Evolutionary conservation across 1,139 yeast genomes (phyloP).

Genomic region (Candida albicans): DNA sequence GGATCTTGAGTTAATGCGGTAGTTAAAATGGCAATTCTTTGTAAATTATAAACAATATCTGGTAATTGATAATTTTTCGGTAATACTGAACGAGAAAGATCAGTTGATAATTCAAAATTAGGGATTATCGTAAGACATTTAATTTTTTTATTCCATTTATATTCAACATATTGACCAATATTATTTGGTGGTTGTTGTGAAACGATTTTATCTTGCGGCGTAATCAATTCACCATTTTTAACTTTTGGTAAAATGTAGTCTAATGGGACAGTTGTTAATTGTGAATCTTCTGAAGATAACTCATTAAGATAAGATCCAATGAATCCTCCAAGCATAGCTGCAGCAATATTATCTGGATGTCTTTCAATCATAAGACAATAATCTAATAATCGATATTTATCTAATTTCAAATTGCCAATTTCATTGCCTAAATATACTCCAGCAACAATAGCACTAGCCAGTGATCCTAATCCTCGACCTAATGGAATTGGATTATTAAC

Average conservation of each 20-base stretch:
- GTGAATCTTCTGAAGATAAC: constrained; percentile 65
- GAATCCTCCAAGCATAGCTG: constrained; percentile 99
- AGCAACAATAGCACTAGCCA: constrained; percentile 98
- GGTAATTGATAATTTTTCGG: constrained; percentile 77
- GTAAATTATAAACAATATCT: constrained; percentile 85
- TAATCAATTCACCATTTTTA: constrained; percentile 35
- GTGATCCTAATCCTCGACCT: constrained; percentile 95
- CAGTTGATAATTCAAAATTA: constrained; percentile 90
- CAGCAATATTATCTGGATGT: constrained; percentile 97
- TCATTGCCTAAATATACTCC: constrained; percentile 93
- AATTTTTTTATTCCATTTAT: constrained; percentile 77
- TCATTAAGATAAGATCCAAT: constrained; percentile 93
- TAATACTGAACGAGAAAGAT: constrained; percentile 83
- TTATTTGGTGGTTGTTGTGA: constrained; percentile 64
- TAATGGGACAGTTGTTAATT: constrained; percentile 77
- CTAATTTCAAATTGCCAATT: constrained; percentile 68
- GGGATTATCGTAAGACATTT: constrained; percentile 92
- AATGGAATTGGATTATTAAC: constrained; percentile 90
- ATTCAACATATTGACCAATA: constrained; percentile 87
- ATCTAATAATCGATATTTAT: constrained; percentile 83
- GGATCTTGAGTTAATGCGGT: constrained; percentile 82
- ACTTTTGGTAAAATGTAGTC: constrained; percentile 75
- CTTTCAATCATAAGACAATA: constrained; percentile 96
- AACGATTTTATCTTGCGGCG: constrained; percentile 54
- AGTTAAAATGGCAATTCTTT: constrained; percentile 47